Evolutionary conservation across 2,329 filamentous ascomycete genomes (phyloP), one percentile per base, ranked within the genome.

Genomic region (Pestalotiopsis sp.): DNA sequence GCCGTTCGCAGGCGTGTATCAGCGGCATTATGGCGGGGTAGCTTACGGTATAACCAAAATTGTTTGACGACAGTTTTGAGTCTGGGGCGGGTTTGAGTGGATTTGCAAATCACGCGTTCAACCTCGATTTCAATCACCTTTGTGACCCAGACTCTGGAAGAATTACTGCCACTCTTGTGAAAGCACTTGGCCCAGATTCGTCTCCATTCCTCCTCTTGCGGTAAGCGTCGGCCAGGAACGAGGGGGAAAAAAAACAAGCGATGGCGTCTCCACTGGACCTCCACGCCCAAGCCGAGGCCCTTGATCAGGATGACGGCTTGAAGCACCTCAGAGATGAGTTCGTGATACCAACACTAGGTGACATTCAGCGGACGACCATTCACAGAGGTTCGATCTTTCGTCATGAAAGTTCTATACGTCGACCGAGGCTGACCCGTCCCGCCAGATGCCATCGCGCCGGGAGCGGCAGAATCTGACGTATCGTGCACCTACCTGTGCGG

Each of bases 401-500:
- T 59, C 27, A 27, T 41, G 5, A 7, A n/a, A 36, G n/a, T 36
- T 13, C 4, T 23, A 27, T 27, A 17, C n/a, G 31, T 39, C 23
- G 23, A 36, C 31, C 13, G 17, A 45, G 2, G 17, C 31, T 45
- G 39, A 38, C 41, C n/a, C 14, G 11, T n/a, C 11, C 45, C 36
- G 39, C 17, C 52, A 68, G 68, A 66, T 58, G 59, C 66, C 17
- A 59, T 13, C 12, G n/a, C 23, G 36, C 17, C 66, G 67, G 72
- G 66, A 59, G 67, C 68, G 70, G 68, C 71, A 70, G 73, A 76
- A 70, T 75, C 74, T 68, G 71, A 72, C 59, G 71, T 71, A 61
- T 68, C 72, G 68, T 78, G 86, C 74, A 89, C 92, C 69, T 95
- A 95, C 75, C 85, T 95, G 57, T 94, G 92, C 75, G 93, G 93